These are phyloP conservation scores for Ganoderma multipileum DNA, from an alignment of 1,284 basidiomycete species.

Conservation along the genomic window DNA sequence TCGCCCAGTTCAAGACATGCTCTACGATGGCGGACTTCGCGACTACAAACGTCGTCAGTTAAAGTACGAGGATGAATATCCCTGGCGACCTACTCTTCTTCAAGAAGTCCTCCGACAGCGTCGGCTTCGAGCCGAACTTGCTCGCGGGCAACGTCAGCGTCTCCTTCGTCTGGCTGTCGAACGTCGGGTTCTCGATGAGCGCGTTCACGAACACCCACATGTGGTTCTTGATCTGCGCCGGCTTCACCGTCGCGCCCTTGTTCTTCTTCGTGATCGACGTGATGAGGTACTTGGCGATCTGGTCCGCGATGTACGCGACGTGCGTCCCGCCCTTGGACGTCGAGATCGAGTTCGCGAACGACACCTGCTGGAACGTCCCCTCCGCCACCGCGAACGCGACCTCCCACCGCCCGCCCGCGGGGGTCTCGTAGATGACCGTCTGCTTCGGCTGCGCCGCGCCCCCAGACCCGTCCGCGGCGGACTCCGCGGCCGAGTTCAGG, in stretches of 20 bases:
- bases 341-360: constrained; percentile 98
- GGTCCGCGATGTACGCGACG: constrained; percentile 88
- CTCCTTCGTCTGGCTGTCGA: constrained; percentile 99
- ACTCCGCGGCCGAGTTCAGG: constrained; percentile 74
- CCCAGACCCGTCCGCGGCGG: constrained; percentile 69
- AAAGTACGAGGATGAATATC: background rate
- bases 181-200: constrained; percentile 97
- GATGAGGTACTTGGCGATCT: constrained; percentile 87
- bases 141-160: constrained; percentile 88
- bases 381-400: constrained; percentile 95
- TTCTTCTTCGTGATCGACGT: constrained; percentile 94
- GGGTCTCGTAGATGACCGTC: constrained; percentile 82
- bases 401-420: constrained; percentile 87
- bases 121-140: constrained; percentile 92
- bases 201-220: constrained; percentile 99
- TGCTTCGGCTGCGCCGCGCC: constrained; percentile 82
- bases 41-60: constrained; percentile 54
- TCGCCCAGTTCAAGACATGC: constrained; percentile 94
- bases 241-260: constrained; percentile 92
- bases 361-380: constrained; percentile 91
- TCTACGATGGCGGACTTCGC: constrained; percentile 92
- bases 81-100: constrained; percentile 79
- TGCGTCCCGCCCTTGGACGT: constrained; percentile 98
- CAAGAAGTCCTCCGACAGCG: constrained; percentile 90
- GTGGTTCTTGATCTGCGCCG: constrained; percentile 94